Evolutionary conservation across 257 asterid genomes (phyloP).

Genomic region (Primulina tabacum): DNA sequence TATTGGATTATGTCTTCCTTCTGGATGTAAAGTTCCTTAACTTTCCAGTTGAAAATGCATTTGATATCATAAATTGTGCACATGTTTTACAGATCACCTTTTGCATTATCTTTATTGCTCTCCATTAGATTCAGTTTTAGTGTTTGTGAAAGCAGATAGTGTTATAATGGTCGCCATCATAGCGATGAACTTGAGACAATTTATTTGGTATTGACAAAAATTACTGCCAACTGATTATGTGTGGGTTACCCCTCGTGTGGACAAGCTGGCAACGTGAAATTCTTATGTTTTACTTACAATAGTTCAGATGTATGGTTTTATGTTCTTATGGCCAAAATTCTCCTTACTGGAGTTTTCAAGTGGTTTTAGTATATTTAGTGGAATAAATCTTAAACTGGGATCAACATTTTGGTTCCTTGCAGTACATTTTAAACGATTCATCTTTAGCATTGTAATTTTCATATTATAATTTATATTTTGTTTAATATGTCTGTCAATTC

Average conservation of each 20-base stretch:
- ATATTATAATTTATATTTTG: background rate
- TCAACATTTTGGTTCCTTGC: slow-evolving; percentile 15
- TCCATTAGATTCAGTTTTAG: background rate
- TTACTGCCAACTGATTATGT: background rate
- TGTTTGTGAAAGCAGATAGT: background rate
- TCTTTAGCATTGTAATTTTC: background rate
- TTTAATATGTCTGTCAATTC: slow-evolving; percentile 19
- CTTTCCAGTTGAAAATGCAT: background rate
- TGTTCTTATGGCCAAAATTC: background rate
- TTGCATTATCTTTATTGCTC: background rate
- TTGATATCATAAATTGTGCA: background rate
- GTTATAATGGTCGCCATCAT: background rate
- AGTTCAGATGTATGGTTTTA: background rate
- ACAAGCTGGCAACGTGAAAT: background rate
- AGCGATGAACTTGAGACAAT: background rate
- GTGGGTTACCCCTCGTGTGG: background rate
- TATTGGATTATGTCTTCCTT: background rate
- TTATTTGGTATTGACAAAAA: background rate
- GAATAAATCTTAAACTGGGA: slow-evolving; percentile 1
- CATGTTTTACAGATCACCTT: too few species aligned
- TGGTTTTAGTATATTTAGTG: background rate
- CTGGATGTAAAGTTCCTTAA: background rate
- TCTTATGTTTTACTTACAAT: background rate
- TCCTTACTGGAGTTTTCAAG: background rate
- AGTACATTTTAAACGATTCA: background rate